Base-by-base conservation (phyloP, 2,329 filamentous ascomycete species). In the Claviceps citrina region DNA sequence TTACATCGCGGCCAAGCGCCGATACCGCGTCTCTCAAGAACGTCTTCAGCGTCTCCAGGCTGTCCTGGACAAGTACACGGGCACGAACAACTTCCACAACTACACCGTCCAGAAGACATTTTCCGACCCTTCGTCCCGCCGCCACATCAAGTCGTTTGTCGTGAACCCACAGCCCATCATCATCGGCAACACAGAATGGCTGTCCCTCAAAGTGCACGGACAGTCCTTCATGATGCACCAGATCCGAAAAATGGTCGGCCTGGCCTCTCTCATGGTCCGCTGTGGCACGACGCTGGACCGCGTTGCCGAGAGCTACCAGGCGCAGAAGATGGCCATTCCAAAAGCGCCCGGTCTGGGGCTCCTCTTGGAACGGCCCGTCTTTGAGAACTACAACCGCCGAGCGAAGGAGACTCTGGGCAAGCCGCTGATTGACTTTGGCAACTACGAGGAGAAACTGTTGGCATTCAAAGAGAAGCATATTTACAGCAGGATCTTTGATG, bases 211-310 rank as follows among this genome's bases (percentile, higher is more conserved):
- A 58, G 87, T 98, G 19, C 91, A 98, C 60, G 91, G 91, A 0
- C 91, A 98, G 62, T 89, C 81, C 54, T 98, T 98, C 70, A 98
- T 98, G 91, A 98, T 98, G 91, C 91, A 98, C 61, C 91, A 98
- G 65, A 98, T 98, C 60, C 81, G 91, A 54, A 98, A 96, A 64
- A 96, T 98, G 91, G 84, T 98, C 13, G 85, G 84, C 42, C 86
- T 98, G 81, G 84, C 78, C 7, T 77, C 84, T 26, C 68, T 98
- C 44, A 68, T 89, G 5, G 81, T 93, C 6, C 79, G 91, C 28
- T 93, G 83, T 57, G 91, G 85, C 38, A 79, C 79, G n/a, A 69
- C 82, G 4, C 67, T 78, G 4, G 64, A 73, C 9, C 74, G 82
- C 22, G 83, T 98, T 49, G 58, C 64, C 1, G 73, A 93, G 44